Evolutionary conservation across 2,329 filamentous ascomycete genomes (phyloP), one percentile per base, ranked within the genome.

Genomic region (Teratosphaeria viscida): DNA sequence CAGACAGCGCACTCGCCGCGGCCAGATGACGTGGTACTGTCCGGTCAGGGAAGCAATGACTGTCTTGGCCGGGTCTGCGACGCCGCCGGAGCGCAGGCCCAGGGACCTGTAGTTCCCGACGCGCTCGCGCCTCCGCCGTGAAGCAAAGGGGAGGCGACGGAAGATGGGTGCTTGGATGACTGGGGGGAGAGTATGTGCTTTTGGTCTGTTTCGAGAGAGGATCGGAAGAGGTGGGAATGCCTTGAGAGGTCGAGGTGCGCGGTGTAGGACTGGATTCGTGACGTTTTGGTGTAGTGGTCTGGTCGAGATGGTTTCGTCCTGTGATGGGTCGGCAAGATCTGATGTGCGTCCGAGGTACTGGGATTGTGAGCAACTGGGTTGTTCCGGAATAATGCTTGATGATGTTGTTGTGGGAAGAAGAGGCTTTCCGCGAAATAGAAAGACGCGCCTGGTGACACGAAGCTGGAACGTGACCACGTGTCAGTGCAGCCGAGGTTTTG

Each of bases 151-250:
- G 84, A 85, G 83, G 82, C 81, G 83, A 80, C 68, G 82, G 83
- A 87, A 86, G 85, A 87, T 78, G 79, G 79, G 63, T 79, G 78
- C 79, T 82, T 84, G 88, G 86, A 86, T 82, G 83, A 90, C 89
- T 90, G 81, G 87, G 73, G 73, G 82, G 87, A 85, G 86, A 86
- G 88, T 85, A 78, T 77, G 81, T 88, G 89, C 87, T 70, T 64
- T 62, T 67, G 64, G 65, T 70, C 34, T 72, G 63, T 71, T 80
- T 79, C 29, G 75, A 68, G 75, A 76, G 69, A 65, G 63, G 54
- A 57, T 34, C 19, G 47, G 19, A 52, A 55, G 11, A 26, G 12
- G 19, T 35, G 58, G 54, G 59, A 47, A 57, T 58, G 61, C 61
- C 57, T 56, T 61, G 60, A 54, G 57, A 60, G 57, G 35, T 58